Conservation (phyloP, 2,329 filamentous ascomycete species). For the Exophiala alcalophila region DNA sequence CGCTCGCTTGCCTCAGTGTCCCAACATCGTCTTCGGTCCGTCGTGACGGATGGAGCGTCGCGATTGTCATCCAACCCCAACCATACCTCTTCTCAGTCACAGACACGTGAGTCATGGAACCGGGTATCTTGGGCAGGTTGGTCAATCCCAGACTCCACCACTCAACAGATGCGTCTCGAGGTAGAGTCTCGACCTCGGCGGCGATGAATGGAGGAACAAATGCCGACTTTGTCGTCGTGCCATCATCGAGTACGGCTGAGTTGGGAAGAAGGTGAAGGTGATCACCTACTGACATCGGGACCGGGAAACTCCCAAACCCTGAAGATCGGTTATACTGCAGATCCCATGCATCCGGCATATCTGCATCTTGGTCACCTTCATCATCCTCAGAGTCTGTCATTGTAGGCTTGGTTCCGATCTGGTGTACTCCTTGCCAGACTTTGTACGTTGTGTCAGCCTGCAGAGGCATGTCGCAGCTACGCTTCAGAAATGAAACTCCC, state of each 20-base stretch:
- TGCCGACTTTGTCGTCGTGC: slow-evolving; percentile 25
- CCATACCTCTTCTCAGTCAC: neutral
- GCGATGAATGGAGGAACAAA: slow-evolving; percentile 66
- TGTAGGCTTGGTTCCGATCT: slow-evolving; percentile 17
- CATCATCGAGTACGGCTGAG: slow-evolving; percentile 20
- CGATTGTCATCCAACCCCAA: slow-evolving; percentile 11
- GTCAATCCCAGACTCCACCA: slow-evolving; percentile 71
- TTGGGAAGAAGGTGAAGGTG: slow-evolving; percentile 29
- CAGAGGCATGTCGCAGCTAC: slow-evolving; percentile 25
- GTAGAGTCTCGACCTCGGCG: slow-evolving; percentile 72
- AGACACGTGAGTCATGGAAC: slow-evolving; percentile 5
- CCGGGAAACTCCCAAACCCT: neutral
- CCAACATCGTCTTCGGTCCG: too few relatives aligned
- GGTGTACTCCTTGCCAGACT: slow-evolving; percentile 47
- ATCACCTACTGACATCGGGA: slow-evolving; percentile 17
- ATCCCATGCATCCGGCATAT: slow-evolving; percentile 48
- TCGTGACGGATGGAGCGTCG: slow-evolving; percentile 2
- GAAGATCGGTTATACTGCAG: slow-evolving; percentile 52
- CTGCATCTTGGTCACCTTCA: slow-evolving; percentile 50
- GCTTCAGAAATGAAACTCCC: slow-evolving; percentile 69
- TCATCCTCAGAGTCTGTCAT: slow-evolving; percentile 32
- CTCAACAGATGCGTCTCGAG: slow-evolving; percentile 71
- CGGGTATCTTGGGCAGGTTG: slow-evolving; percentile 40
- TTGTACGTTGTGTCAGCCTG: slow-evolving; percentile 40
- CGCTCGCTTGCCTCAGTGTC: too few relatives aligned